These are phyloP conservation scores for Prorocentrum cordatum DNA, from an alignment of 169 alveolate species.

Conservation along the genomic window DNA sequence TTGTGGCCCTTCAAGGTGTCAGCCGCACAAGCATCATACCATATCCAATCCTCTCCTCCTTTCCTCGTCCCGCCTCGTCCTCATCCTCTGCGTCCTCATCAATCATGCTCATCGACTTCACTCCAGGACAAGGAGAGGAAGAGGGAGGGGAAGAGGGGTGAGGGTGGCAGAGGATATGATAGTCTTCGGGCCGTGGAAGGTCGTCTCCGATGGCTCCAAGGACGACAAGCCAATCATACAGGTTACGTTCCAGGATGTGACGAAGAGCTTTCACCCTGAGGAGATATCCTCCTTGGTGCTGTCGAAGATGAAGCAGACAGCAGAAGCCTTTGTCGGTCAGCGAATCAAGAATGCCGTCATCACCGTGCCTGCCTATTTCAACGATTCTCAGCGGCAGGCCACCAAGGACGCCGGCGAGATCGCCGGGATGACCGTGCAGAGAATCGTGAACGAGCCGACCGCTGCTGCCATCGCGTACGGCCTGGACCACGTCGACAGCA, in stretches of 20 bases:
- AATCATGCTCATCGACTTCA: too few species aligned
- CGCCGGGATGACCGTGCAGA: constrained; percentile 71
- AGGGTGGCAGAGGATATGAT: too few species aligned
- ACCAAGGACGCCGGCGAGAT: constrained; percentile 40
- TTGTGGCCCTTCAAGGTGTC: constrained; percentile 62
- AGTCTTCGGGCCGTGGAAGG: constrained; percentile 20
- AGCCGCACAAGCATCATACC: too few species aligned
- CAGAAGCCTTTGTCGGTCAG: constrained; percentile 92
- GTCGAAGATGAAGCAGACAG: constrained; percentile 90
- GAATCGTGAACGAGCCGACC: constrained; percentile 97
- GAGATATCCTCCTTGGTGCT: constrained; percentile 91
- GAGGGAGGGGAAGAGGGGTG: too few species aligned
- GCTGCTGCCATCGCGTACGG: constrained; percentile 98
- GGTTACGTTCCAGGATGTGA: constrained; percentile 85
- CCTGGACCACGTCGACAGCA: constrained; percentile 76
- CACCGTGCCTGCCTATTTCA: constrained; percentile 95
- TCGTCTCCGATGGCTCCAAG: constrained; percentile 37
- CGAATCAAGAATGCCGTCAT: constrained; percentile 91
- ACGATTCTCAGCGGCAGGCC: constrained; percentile 64
- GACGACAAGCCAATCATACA: constrained; percentile 65
- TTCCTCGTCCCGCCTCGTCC: too few species aligned
- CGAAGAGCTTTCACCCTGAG: constrained; percentile 90
- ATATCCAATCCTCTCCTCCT: too few species aligned
- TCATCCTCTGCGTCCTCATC: too few species aligned
- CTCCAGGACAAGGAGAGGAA: too few species aligned